Conservation (phyloP, 1,284 basidiomycete species). For the Rhodotorula sp. region DNA sequence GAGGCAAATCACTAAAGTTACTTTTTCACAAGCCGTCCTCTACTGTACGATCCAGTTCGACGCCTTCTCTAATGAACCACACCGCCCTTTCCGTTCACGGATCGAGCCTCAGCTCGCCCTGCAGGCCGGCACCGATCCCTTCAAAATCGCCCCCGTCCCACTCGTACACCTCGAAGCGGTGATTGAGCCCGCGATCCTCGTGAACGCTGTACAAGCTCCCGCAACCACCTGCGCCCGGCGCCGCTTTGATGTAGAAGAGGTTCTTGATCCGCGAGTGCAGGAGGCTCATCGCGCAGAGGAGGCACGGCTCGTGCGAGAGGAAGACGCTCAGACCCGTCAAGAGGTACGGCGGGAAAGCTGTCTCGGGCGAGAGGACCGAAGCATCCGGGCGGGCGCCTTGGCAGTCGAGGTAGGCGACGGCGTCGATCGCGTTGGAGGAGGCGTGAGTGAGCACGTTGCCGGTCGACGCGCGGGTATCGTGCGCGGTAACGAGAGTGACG, state of each 20-base stretch:
- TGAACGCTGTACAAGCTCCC: conserved; percentile 53
- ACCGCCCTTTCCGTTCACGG: not conserved
- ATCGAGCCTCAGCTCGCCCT: conserved; percentile 10
- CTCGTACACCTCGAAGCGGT: conserved; percentile 50
- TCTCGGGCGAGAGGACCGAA: conserved; percentile 46
- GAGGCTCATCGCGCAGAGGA: conserved; percentile 93
- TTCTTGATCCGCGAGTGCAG: conserved; percentile 78
- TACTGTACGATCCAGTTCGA: not conserved
- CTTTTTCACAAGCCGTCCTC: not conserved
- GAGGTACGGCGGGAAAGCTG: conserved; percentile 59
- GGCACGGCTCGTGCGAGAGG: conserved; percentile 87
- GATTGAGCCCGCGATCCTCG: conserved; percentile 51
- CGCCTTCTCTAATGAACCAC: not conserved
- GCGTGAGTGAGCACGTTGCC: conserved; percentile 79
- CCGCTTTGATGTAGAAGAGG: conserved; percentile 36
- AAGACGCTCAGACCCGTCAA: conserved; percentile 78
- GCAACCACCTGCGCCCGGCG: conserved; percentile 60
- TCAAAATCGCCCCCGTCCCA: conserved; percentile 39
- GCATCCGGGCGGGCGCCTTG: conserved; percentile 16
- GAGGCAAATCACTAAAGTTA: not conserved
- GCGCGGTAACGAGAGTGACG: conserved; percentile 50
- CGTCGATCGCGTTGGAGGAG: conserved; percentile 69
- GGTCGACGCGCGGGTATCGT: conserved; percentile 67
- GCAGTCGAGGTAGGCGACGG: conserved; percentile 51
- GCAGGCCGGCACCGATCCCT: conserved; percentile 11